Base-by-base conservation (phyloP, 805 yeast genomes). In the Saccharomycopsis javanensis region DNA sequence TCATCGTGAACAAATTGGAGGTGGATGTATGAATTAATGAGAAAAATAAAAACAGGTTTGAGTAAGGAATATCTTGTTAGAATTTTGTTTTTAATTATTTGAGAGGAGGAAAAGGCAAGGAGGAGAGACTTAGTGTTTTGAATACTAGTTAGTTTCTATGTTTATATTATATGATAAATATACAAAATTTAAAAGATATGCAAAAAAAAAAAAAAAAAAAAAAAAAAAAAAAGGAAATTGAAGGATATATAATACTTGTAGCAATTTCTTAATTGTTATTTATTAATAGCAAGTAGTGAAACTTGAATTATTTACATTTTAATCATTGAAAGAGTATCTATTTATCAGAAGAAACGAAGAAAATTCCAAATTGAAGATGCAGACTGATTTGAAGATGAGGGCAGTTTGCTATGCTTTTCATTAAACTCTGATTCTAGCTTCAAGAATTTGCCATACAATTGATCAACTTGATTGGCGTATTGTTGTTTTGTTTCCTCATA, bases 1-100 rank as follows among this genome's bases (percentile, higher is more conserved):
- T 7, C 96, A 90, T 71, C 85, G 94, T 72, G 97, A 91, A 72
- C 99, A 94, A 75, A 85, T 85, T 57, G 88, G 95, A 61, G 89
- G 84, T 23, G 25, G 37, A 10, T 51, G 15, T 31, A 20, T 35
- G 42, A n/a, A 35, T 10, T 31, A 15, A 31, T 31, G 35, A 11
- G 35, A 31, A 7, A 31, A 11, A 31, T 31, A 11, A 7, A 31
- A 31, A 31, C 13, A 15, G 15, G 35, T 31, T 31, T 11, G 15
- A 31, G 5, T 11, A 31, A 11, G 10, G 35, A 11, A 31, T 31
- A 31, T 4, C 10, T 15, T 31, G 11, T 31, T 8, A 31, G 15
- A 4, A n/a, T n/a, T n/a, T n/a, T n/a, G n/a, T n/a, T n/a, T n/a
- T n/a, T n/a, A 31, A 8, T 11, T 31, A 7, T 5, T 15, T 4